Conservation (phyloP, 2,329 filamentous ascomycete species). For the Didymella glomerata region DNA sequence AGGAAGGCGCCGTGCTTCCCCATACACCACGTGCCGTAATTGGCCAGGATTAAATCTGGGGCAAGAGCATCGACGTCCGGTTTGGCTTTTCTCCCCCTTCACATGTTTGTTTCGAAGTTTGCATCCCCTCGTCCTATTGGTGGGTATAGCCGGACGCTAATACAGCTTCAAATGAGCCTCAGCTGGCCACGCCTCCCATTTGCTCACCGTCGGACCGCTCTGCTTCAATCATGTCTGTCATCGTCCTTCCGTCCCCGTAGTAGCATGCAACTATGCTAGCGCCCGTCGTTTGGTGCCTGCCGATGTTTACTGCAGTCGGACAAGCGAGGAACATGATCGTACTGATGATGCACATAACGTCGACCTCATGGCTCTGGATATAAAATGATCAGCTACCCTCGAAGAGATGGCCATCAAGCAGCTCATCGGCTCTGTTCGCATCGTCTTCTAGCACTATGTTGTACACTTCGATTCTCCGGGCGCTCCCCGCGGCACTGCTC, state of each 20-base stretch:
- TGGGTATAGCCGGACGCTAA: constrained; percentile 19
- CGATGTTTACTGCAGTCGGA: constrained; percentile 20
- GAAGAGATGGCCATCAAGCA: constrained; percentile 8
- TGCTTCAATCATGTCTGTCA: constrained; percentile 15
- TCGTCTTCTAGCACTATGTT: constrained; percentile 23
- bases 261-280: constrained; percentile 26
- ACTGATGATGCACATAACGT: constrained; percentile 1
- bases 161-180: constrained; percentile 25
- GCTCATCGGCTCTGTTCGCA: constrained; percentile 7
- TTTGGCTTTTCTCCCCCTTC: constrained; percentile 23
- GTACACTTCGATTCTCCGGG: constrained; percentile 25
- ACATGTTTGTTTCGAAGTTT: constrained; percentile 23
- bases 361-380: constrained; percentile 11
- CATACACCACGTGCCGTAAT: constrained; percentile 26
- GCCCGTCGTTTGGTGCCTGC: constrained; percentile 23
- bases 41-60: constrained; percentile 29
- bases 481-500: constrained; percentile 27
- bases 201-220: constrained; percentile 27
- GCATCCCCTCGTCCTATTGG: constrained; percentile 18
- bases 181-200: constrained; percentile 23
- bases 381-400: constrained; percentile 12
- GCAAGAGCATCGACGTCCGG: constrained; percentile 17
- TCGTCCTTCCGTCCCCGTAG: constrained; percentile 18
- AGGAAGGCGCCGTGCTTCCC: constrained; percentile 26
- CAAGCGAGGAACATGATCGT: constrained; percentile 4